phyloP scores from a whole-genome alignment of 495 filamentous ascomycete species.

The Chlorociboria aeruginascens region DNA sequence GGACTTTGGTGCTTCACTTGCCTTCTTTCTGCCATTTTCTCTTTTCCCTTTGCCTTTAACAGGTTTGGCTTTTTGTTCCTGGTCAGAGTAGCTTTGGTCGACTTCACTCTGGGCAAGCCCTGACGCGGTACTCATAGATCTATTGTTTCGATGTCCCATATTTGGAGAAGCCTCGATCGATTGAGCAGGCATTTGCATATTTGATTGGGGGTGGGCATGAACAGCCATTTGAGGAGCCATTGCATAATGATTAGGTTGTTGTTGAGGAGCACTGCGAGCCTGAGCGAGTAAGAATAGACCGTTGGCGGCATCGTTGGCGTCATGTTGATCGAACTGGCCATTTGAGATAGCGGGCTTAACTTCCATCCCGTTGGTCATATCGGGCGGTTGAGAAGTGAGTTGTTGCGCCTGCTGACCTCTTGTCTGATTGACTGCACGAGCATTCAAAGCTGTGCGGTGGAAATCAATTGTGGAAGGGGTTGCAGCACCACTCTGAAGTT shows the following conservation, averaged over 20 bases:
- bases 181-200: constrained; percentile 12
- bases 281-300: constrained; percentile 86
- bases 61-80: constrained; percentile 51
- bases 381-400: constrained; percentile 36
- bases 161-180: constrained; percentile 30
- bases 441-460: constrained; percentile 80
- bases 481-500: constrained; percentile 66
- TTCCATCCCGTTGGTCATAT: constrained; percentile 28
- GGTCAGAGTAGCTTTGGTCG: constrained; percentile 62
- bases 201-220: constrained; percentile 12
- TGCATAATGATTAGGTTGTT: constrained; percentile 31
- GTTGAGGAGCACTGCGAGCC: constrained; percentile 13
- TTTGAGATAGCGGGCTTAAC: constrained; percentile 29
- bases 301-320: constrained; percentile 89
- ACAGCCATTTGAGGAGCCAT: constrained; percentile 20
- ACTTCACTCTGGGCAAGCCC: constrained; percentile 52
- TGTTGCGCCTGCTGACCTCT: constrained; percentile 19
- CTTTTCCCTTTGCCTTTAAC: constrained; percentile 63
- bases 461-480: constrained; percentile 91
- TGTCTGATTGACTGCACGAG: constrained; percentile 46
- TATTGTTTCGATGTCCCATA: constrained; percentile 29
- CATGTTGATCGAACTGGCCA: constrained; percentile 68
- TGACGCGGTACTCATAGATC: constrained; percentile 29
- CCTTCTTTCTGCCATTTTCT: constrained; percentile 55
- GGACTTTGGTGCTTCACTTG: constrained; percentile 53